Percentiles rank a stretch among this genome's conserved stretches.
Conservation (phyloP, 805 yeast species). For the Starmerella potacharoeniae region DNA sequence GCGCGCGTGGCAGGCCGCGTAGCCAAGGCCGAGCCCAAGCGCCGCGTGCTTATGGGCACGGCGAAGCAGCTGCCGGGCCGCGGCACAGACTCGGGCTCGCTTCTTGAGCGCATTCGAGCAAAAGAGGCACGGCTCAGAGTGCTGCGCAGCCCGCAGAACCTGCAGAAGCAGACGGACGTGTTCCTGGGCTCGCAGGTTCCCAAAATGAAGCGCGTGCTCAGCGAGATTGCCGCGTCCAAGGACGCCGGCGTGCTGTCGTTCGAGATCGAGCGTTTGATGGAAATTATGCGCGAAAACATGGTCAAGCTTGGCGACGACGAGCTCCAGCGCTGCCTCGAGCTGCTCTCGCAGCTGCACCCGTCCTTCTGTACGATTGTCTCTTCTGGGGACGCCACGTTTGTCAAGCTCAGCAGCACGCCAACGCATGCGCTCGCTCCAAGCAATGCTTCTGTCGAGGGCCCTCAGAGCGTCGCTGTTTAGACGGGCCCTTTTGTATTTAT, state of each 20-base stretch:
- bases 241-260: constrained; percentile 3
- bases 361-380: constrained; percentile 22
- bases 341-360: constrained; percentile 20
- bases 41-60: constrained; percentile 4
- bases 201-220: constrained; percentile 19
- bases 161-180: constrained; percentile 10
- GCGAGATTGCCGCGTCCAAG: constrained; percentile 9
- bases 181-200: constrained; percentile 24
- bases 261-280: constrained; percentile 17
- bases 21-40: not conserved
- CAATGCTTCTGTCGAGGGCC: not conserved
- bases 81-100: not conserved
- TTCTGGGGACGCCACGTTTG: constrained; percentile 21
- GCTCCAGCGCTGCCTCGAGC: constrained; percentile 19
- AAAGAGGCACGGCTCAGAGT: constrained; percentile 22
- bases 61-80: constrained; percentile 4
- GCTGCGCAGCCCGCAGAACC: constrained; percentile 4
- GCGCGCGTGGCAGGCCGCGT: constrained; percentile 1
- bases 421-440: not conserved
- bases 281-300: constrained; percentile 20
- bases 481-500: not conserved
- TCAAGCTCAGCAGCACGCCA: constrained; percentile 12
- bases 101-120: constrained; percentile 27
- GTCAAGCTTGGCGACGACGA: constrained; percentile 22
- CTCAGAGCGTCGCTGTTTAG: not conserved